These are phyloP conservation scores for Marasmius tenuissimus DNA, from an alignment of 1,284 basidiomycete genomes.

Conservation along the genomic window DNA sequence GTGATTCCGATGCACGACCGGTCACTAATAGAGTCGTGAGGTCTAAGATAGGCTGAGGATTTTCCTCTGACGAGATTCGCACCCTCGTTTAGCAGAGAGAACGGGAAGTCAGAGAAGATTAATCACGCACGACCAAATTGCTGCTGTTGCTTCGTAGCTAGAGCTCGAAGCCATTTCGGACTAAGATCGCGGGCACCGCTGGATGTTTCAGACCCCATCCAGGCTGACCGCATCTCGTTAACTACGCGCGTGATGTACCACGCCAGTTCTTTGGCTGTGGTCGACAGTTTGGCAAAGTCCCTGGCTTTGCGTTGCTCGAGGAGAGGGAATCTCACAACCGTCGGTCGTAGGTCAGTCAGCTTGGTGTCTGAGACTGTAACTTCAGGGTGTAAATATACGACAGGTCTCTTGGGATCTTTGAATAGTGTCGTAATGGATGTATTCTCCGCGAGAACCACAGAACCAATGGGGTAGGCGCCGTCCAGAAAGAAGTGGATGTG, in stretches of 20 bases:
- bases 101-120: conserved; percentile 4
- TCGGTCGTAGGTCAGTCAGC: conserved; percentile 44
- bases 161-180: conserved; percentile 65
- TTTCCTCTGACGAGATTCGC: conserved; percentile 41
- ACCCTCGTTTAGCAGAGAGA: conserved; percentile 12
- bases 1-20: conserved; percentile 64
- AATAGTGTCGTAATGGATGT: conserved; percentile 44
- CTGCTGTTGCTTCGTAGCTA: conserved; percentile 62
- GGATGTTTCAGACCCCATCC: conserved; percentile 67
- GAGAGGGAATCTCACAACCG: conserved; percentile 54
- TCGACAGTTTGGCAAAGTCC: conserved; percentile 69
- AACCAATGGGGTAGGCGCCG: conserved; percentile 78
- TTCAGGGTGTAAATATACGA: conserved; percentile 49
- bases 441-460: conserved; percentile 40
- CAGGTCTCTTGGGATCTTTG: conserved; percentile 46
- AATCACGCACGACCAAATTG: conserved; percentile 61
- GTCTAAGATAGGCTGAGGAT: conserved; percentile 65
- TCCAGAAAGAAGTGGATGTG: conserved; percentile 69
- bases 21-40: conserved; percentile 71
- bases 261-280: conserved; percentile 66
- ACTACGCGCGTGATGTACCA: conserved; percentile 70
- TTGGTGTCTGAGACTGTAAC: conserved; percentile 21
- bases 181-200: conserved; percentile 70
- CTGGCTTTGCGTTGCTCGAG: conserved; percentile 54
- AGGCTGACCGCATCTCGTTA: conserved; percentile 67